phyloP scores from a whole-genome alignment of 2,329 filamentous ascomycete genomes.

The Davidsoniella eucalypti region DNA sequence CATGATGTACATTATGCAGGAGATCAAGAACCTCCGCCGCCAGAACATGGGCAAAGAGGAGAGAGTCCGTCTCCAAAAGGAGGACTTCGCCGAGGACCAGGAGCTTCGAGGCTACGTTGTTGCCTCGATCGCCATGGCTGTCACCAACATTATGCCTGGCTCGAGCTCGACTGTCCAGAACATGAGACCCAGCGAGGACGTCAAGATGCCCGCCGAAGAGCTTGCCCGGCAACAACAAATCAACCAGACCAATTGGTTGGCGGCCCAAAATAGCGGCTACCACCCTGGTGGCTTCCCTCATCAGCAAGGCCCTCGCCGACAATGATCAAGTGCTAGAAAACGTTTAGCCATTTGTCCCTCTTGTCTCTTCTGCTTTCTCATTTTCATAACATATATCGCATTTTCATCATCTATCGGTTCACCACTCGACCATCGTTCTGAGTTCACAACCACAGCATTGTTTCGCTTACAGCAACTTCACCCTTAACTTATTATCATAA shows the following conservation, averaged over 20 bases:
- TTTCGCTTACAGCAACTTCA: no score
- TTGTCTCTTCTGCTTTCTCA: no score
- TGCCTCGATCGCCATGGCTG: constrained; percentile 54
- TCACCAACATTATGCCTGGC: constrained; percentile 49
- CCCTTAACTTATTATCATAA: no score
- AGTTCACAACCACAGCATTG: no score
- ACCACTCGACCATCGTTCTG: no score
- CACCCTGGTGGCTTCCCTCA: constrained; percentile 7
- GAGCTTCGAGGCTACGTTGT: constrained; percentile 62
- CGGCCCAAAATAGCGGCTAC: constrained; percentile 4
- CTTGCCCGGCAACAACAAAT: constrained; percentile 20
- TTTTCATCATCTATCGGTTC: no score
- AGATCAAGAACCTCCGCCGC: constrained; percentile 73
- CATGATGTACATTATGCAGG: constrained; percentile 76
- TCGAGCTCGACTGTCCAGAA: constrained; percentile 14
- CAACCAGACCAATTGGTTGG: constrained; percentile 9
- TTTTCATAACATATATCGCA: no score
- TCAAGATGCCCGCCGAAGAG: constrained; percentile 44
- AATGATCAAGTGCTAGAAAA: background rate
- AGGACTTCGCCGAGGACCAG: constrained; percentile 58
- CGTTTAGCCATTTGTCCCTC: no score
- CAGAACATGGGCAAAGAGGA: constrained; percentile 75
- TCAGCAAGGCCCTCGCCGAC: background rate
- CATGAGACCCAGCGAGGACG: constrained; percentile 29
- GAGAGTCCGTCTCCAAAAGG: constrained; percentile 63